Evolutionary conservation across 2,329 filamentous ascomycete species (phyloP), one percentile per base, ranked within the genome.

Genomic region (Trichoderma sp.): DNA sequence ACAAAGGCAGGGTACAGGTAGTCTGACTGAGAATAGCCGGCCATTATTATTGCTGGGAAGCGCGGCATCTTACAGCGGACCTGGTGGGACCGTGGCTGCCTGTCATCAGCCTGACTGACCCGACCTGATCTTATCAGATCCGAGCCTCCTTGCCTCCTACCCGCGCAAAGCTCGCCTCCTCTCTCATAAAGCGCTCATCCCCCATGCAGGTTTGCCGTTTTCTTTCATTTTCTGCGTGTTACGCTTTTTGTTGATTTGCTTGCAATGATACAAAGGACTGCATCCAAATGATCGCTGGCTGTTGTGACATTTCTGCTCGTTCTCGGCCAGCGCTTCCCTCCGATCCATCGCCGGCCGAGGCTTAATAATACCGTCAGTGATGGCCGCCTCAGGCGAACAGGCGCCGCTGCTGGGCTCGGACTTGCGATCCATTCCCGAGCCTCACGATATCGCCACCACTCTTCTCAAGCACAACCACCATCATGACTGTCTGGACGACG

Each of bases 111-210:
- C 50, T 45, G 50, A 51, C 60, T 55, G 28, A 34, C 52, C 43
- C 45, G 50, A 51, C 60, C 48, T 21, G 57, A 62, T 65, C 64
- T 65, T 65, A 65, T 65, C 64, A 56, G 64, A 65, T 65, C 50
- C 61, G 54, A 48, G 41, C 24, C 43, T 56, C 44, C 30, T 63
- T 43, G 30, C 30, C 30, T 34, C 30, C 30, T 34, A 10, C 30
- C 9, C 10, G 10, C 52, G 61, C 30, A 56, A 64, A 52, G 50
- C 17, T 52, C 50, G 51, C 43, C 34, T 39, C 45, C 30, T 34
- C 30, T 10, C 45, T 50, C 54, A 57, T 64, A 64, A 64, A 64
- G 51, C 52, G 28, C 61, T 64, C 61, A 64, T n/a, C 45, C 61
- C 61, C 51, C 15, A 43, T 47, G 34, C 14, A n/a, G 34, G 56